These are phyloP conservation scores for Singerocomus inundabilis DNA, from an alignment of 1,284 basidiomycete genomes.

Conservation along the genomic window DNA sequence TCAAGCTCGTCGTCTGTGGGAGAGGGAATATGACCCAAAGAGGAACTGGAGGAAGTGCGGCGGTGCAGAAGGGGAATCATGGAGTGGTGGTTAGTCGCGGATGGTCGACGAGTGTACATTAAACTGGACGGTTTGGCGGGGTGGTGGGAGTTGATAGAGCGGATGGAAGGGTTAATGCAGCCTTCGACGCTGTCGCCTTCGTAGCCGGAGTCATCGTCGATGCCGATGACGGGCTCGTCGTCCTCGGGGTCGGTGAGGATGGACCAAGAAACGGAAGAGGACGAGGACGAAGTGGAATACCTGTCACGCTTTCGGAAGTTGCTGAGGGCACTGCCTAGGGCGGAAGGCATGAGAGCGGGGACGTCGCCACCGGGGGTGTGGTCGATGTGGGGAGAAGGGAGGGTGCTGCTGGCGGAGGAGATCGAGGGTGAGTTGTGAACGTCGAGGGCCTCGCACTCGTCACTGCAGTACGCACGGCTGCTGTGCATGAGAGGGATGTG, in stretches of 20 bases:
- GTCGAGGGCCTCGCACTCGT: slow-evolving; percentile 65
- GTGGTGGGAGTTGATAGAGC: slow-evolving; percentile 38
- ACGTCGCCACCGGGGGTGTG: slow-evolving; percentile 53
- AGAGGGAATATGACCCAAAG: slow-evolving; percentile 40
- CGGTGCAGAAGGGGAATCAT: slow-evolving; percentile 57
- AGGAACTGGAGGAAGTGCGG: slow-evolving; percentile 45
- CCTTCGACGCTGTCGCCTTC: slow-evolving; percentile 33
- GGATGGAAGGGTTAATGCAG: slow-evolving; percentile 29
- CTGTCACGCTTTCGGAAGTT: slow-evolving; percentile 45
- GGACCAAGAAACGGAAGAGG: slow-evolving; percentile 65
- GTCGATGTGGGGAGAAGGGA: slow-evolving; percentile 62
- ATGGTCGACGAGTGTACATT: slow-evolving; percentile 67
- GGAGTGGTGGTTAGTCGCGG: slow-evolving; percentile 65
- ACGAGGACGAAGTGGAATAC: slow-evolving; percentile 54
- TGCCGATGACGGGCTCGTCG: slow-evolving; percentile 41
- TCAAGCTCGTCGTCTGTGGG: slow-evolving; percentile 44
- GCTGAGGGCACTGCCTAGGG: slow-evolving; percentile 50
- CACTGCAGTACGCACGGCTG: slow-evolving; percentile 74
- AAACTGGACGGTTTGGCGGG: slow-evolving; percentile 39
- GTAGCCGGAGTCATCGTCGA: slow-evolving; percentile 40
- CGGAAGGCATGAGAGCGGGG: slow-evolving; percentile 56
- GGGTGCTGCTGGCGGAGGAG: slow-evolving; percentile 64
- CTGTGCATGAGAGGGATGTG: slow-evolving; percentile 19
- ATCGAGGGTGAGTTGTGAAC: slow-evolving; percentile 58
- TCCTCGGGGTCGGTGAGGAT: slow-evolving; percentile 57